Conservation (phyloP, 352 stramenopile genomes). For the Detonula confervacea region DNA sequence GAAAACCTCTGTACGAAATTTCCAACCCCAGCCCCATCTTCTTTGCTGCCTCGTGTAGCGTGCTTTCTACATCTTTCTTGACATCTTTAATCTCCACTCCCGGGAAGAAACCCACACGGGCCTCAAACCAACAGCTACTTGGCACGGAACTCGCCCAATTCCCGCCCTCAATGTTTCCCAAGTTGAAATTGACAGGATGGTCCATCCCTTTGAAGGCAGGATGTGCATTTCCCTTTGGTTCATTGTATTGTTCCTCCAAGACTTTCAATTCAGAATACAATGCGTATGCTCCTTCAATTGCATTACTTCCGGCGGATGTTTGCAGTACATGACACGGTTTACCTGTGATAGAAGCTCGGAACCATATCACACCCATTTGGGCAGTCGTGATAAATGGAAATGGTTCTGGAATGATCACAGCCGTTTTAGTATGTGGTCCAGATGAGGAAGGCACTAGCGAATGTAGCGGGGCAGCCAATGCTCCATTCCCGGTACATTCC, state of each 20-base stretch:
- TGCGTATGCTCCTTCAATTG: constrained; percentile 33
- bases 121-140: constrained; percentile 35
- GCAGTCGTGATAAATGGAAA: constrained; percentile 34
- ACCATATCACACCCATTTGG: constrained; percentile 36
- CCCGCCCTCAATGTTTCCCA: constrained; percentile 28
- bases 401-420: constrained; percentile 40
- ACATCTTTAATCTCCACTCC: constrained; percentile 33
- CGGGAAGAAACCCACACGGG: constrained; percentile 36
- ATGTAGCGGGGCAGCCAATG: constrained; percentile 10
- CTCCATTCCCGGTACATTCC: constrained; percentile 41
- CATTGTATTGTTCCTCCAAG: constrained; percentile 33
- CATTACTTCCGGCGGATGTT: constrained; percentile 31
- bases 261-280: constrained; percentile 24
- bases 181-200: constrained; percentile 44
- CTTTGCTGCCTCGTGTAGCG: constrained; percentile 14
- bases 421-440: constrained; percentile 6
- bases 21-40: constrained; percentile 31
- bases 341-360: constrained; percentile 24
- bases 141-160: constrained; percentile 35
- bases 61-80: constrained; percentile 28
- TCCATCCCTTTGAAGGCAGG: constrained; percentile 27
- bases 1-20: constrained; percentile 36
- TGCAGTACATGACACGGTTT: constrained; percentile 39
- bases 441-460: constrained; percentile 7
- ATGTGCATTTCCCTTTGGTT: constrained; percentile 19